Evolutionary conservation across 768 basidiomycete genomes (phyloP).

Genomic region (Sutorius australiensis): DNA sequence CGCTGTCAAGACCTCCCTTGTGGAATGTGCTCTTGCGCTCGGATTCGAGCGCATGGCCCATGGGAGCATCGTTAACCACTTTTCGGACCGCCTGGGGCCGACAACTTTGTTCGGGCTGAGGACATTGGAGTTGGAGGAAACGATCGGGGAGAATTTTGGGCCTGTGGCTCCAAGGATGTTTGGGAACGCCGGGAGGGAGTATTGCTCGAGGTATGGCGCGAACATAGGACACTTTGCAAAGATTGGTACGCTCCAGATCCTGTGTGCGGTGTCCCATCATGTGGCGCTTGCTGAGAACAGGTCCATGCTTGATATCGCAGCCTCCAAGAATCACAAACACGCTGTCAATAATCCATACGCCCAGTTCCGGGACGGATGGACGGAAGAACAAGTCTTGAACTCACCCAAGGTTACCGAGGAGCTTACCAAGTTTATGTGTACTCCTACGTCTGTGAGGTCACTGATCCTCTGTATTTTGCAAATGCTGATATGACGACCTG

Average conservation of each 20-base stretch:
- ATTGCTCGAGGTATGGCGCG: slow-evolving; percentile 66
- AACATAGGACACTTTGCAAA: slow-evolving; percentile 62
- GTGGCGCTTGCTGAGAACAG: not conserved
- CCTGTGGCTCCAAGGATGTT: slow-evolving; percentile 71
- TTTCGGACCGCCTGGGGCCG: slow-evolving; percentile 47
- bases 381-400: slow-evolving; percentile 60
- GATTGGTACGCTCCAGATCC: slow-evolving; percentile 50
- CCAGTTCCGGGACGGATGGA: slow-evolving; percentile 77
- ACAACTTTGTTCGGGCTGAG: slow-evolving; percentile 39
- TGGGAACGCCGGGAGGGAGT: slow-evolving; percentile 65
- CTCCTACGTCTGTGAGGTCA: slow-evolving; percentile 68
- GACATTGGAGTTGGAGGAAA: slow-evolving; percentile 44
- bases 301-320: slow-evolving; percentile 30
- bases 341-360: slow-evolving; percentile 78
- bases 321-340: slow-evolving; percentile 79
- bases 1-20: slow-evolving; percentile 61
- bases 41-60: slow-evolving; percentile 81
- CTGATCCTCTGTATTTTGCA: not conserved
- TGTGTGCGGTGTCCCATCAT: not conserved
- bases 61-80: slow-evolving; percentile 66
- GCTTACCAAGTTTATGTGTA: slow-evolving; percentile 79
- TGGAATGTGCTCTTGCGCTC: slow-evolving; percentile 4
- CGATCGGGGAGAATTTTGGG: slow-evolving; percentile 55
- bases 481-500: not conserved
- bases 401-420: slow-evolving; percentile 64